Evolutionary conservation across 2,329 filamentous ascomycete species (phyloP), one percentile per base, ranked within the genome.

Genomic region (Rhexocercosporidium sp.): DNA sequence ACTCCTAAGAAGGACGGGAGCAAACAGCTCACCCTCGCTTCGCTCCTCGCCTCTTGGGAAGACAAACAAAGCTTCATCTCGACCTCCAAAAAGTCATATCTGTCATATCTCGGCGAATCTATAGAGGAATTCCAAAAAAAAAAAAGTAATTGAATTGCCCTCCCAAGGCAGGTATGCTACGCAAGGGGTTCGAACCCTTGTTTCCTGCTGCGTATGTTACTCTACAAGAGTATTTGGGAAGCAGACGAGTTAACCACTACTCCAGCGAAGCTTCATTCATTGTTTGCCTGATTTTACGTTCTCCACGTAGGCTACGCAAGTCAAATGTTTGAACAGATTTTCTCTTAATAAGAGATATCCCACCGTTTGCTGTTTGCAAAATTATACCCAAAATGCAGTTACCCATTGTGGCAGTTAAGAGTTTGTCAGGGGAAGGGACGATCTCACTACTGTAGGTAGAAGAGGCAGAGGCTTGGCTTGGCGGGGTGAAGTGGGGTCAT

Each of bases 241-340:
- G 60, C 46, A 54, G 60, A 62, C 60, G 22, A 62, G 60, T 62
- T 62, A 62, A 62, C 60, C 60, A 62, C 60, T 62, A 62, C 60
- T 62, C 22, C 60, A 62, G 47, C 47, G 25, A 41, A 29, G 60
- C 47, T 47, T 18, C 18, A n/a, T 46, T 47, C n/a, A n/a, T 20
- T 5, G 3, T 47, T 47, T 6, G 44, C 29, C 34, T 37, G 25
- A 51, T 14, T 31, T 31, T 4, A 4, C 8, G 49, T 31, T 53
- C 12, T 18, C 54, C 60, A 62, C 16, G 2, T 39, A 29, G 20
- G 47, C 54, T 12, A 57, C 8, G 18, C n/a, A 12, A 18, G 39
- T 7, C 20, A 14, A 44, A 7, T 34, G 3, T 29, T 49, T 61
- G n/a, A 37, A 18, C 2, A 3, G 14, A 3, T 3, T 11, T 6